These are phyloP conservation scores for Cucurbitaria berberidis DNA, from an alignment of 2,329 filamentous ascomycete genomes.

Conservation along the genomic window DNA sequence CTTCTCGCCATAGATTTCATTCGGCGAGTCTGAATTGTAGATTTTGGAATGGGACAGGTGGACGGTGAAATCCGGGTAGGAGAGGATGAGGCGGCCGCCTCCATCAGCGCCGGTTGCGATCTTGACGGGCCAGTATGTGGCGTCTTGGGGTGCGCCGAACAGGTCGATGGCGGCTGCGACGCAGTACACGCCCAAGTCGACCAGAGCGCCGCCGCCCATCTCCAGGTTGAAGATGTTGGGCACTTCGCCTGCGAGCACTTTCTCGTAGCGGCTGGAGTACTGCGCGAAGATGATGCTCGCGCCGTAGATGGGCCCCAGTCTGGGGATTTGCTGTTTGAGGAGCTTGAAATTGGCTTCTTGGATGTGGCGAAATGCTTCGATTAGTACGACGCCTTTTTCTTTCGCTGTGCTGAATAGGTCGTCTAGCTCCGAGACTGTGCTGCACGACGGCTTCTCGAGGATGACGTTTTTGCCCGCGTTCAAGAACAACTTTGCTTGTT, in stretches of 20 bases:
- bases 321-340: constrained; percentile 46
- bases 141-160: constrained; percentile 52
- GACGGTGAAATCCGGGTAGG: constrained; percentile 54
- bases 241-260: constrained; percentile 53
- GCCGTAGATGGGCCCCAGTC: constrained; percentile 53
- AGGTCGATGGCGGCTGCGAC: constrained; percentile 56
- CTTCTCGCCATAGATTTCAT: constrained; percentile 56
- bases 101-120: constrained; percentile 55
- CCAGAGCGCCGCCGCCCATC: constrained; percentile 55
- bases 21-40: constrained; percentile 52
- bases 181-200: constrained; percentile 58
- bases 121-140: constrained; percentile 53
- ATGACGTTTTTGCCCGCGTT: constrained; percentile 56
- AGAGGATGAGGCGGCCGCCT: constrained; percentile 52
- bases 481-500: constrained; percentile 53
- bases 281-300: constrained; percentile 54
- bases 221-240: constrained; percentile 58
- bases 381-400: constrained; percentile 50
- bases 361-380: constrained; percentile 59
- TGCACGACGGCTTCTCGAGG: constrained; percentile 58
- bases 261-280: constrained; percentile 55
- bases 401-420: constrained; percentile 52
- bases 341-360: constrained; percentile 58
- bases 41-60: constrained; percentile 53
- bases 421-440: constrained; percentile 51